phyloP scores from a whole-genome alignment of 805 yeast genomes.

The Kluyveromyces wickerhamii region DNA sequence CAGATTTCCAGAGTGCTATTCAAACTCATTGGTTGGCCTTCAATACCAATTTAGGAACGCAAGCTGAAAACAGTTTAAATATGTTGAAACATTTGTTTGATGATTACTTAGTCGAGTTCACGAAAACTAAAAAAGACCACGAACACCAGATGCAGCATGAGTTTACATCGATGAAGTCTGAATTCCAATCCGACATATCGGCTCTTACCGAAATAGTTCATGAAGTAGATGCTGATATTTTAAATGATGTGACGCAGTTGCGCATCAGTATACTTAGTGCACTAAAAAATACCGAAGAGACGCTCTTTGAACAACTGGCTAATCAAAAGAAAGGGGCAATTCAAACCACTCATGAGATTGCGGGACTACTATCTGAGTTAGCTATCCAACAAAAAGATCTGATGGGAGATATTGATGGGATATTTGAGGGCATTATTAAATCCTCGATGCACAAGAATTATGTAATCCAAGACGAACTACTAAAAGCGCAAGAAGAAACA shows the following conservation, averaged over 20 bases:
- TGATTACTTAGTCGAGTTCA: background rate
- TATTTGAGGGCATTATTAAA: conserved; percentile 1
- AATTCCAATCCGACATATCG: background rate
- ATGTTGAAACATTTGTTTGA: conserved; percentile 5
- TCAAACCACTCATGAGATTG: background rate
- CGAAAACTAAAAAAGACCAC: background rate
- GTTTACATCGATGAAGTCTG: background rate
- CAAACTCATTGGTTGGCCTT: conserved; percentile 4
- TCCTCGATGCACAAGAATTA: background rate
- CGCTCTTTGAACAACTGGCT: too few relatives aligned
- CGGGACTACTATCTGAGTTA: background rate
- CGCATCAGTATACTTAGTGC: background rate
- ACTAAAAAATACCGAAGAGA: background rate
- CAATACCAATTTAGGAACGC: background rate
- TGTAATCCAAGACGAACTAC: conserved; percentile 8
- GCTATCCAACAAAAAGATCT: background rate
- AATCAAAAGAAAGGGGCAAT: conserved; percentile 2
- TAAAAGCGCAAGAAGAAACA: conserved; percentile 10
- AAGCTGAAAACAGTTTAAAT: conserved; percentile 1
- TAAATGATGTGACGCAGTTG: background rate
- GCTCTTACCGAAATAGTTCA: conserved; percentile 7
- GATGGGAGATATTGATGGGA: background rate
- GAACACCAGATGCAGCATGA: background rate
- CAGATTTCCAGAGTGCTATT: conserved; percentile 11
- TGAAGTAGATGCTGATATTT: conserved; percentile 13